Base-by-base conservation (phyloP, 1,139 yeast genomes). In the Lodderomyces theae region DNA sequence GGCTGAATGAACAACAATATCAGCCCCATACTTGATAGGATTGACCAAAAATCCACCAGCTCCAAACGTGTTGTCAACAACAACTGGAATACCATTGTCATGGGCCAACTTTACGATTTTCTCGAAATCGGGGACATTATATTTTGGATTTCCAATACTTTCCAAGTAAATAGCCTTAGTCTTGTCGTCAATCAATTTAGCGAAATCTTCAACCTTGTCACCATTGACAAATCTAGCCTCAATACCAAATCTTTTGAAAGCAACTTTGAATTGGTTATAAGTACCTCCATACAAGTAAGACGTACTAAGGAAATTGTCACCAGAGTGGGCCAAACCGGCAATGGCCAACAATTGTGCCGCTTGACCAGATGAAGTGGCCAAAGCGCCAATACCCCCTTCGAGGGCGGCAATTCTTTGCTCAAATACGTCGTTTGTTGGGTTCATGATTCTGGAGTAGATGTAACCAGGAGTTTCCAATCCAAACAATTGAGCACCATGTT, bases 21-120 rank as follows among this genome's bases (percentile, higher is more conserved):
- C 95, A 34, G 88, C 97, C 51, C 97, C 97, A 56, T 79, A 86
- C 48, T 84, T 86, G 52, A 92, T 65, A 49, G 98, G 98, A 54
- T 79, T 82, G 47, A 88, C 77, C 55, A 86, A 77, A 72, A 68
- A 89, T 39, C 97, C 97, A 63, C 96, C 97, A 35, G 97, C 97
- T 59, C 96, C 97, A 56, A 90, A 90, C 23, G 98, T 92, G 79
- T 92, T 92, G 69, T 92, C 98, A 35, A 87, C 96, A 42, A 92
- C 92, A 39, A 92, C 80, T 41, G 97, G 96, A 42, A 90, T 75
- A 44, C 97, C 97, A 52, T 86, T 78, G 50, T 82, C 80, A 65
- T 89, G 96, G 39, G 96, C 96, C 39, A 87, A 70, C 28, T 74
- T 82, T 40, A 79, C 77, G 52, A 92, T 74, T 42, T 72, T 78